Conservation (phyloP, 306 rosid species). For the Vigna angularis region DNA sequence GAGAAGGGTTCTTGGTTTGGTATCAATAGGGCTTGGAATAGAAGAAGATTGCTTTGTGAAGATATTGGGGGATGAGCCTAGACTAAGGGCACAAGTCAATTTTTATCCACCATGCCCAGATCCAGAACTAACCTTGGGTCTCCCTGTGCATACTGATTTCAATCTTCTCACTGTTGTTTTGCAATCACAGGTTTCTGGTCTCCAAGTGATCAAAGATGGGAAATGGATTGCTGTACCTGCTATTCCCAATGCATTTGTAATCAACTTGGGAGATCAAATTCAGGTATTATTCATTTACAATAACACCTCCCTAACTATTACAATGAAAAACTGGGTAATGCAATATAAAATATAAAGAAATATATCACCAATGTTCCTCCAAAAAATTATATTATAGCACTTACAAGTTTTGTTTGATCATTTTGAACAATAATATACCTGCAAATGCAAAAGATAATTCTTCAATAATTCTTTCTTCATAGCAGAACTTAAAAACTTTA, state of each 20-base stretch:
- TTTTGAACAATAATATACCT: no score
- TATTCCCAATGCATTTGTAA: constrained; percentile 52
- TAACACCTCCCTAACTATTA: no score
- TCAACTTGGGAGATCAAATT: constrained; percentile 66
- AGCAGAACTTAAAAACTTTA: no score
- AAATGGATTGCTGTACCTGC: constrained; percentile 56
- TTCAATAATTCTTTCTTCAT: no score
- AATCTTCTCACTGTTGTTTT: constrained; percentile 50
- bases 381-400: no score
- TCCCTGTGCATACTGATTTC: constrained; percentile 46
- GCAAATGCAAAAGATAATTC: no score
- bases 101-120: constrained; percentile 41
- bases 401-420: no score
- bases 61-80: constrained; percentile 51
- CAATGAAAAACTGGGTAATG: no score
- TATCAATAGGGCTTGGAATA: constrained; percentile 58
- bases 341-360: no score
- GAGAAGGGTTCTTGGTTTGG: constrained; percentile 50
- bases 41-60: constrained; percentile 47
- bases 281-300: constrained; percentile 41
- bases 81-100: constrained; percentile 52
- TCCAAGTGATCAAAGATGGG: constrained; percentile 61
- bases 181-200: constrained; percentile 53
- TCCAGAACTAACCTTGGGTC: constrained; percentile 39
- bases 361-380: no score